These are phyloP conservation scores for Cryptococcus deneoformans DNA, from an alignment of 1,284 basidiomycete species.

Conservation along the genomic window DNA sequence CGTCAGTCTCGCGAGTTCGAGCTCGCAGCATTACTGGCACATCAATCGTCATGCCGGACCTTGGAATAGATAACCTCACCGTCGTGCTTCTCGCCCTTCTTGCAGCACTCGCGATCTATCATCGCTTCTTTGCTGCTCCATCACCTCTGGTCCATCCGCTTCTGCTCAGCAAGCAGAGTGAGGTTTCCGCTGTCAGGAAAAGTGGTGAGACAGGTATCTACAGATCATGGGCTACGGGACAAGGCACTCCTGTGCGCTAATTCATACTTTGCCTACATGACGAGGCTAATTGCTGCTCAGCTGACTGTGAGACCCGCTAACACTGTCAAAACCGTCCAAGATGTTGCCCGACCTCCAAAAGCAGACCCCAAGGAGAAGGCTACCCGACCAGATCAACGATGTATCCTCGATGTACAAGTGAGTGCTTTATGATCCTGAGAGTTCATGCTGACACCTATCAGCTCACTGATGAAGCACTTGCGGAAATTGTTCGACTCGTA, in stretches of 20 bases:
- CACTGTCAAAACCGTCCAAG: slow-evolving; percentile 38
- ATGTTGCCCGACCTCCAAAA: slow-evolving; percentile 25
- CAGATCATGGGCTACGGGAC: slow-evolving; percentile 47
- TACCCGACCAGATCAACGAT: slow-evolving; percentile 15
- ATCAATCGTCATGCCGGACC: slow-evolving; percentile 5
- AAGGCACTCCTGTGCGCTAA: slow-evolving; percentile 44
- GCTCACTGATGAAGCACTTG: slow-evolving; percentile 33
- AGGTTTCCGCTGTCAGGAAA: slow-evolving; percentile 38
- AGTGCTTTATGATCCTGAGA: slow-evolving; percentile 5
- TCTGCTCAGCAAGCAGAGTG: slow-evolving; percentile 47
- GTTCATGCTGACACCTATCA: slow-evolving; percentile 11
- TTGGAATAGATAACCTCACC: slow-evolving; percentile 45
- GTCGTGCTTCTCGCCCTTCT: slow-evolving; percentile 37
- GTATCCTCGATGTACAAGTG: slow-evolving; percentile 38
- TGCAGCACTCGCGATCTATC: slow-evolving; percentile 33
- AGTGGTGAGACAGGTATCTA: slow-evolving; percentile 44
- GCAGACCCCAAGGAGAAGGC: not conserved
- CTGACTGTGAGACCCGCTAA: slow-evolving; percentile 44
- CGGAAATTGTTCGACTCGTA: slow-evolving; percentile 34
- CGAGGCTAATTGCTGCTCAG: slow-evolving; percentile 14
- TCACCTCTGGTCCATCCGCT: slow-evolving; percentile 47
- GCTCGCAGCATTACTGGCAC: no score
- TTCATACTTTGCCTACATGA: not conserved
- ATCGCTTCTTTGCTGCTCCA: slow-evolving; percentile 37
- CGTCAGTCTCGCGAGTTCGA: no score